Base-by-base conservation (phyloP, 2,329 filamentous ascomycete genomes). In the Huntiella savannae region DNA sequence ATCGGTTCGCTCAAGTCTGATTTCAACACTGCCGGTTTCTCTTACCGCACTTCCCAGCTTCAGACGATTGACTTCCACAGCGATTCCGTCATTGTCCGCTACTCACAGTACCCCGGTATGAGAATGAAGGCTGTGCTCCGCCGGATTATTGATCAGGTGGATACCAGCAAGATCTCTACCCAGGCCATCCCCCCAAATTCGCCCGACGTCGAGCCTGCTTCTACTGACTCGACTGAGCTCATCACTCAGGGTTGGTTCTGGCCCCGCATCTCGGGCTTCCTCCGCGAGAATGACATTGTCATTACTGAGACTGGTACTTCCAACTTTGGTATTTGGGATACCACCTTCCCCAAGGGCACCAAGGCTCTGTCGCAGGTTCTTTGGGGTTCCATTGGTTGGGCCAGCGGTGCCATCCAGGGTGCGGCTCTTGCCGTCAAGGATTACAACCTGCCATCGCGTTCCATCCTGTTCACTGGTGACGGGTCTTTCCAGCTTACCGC, bases 261-360 rank as follows among this genome's bases (percentile, higher is more conserved):
- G 83, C 80, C 81, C 0, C 73, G 71, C 35, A 65, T 91, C 12
- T 78, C 81, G 34, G 68, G 77, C 51, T 92, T 81, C 67, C 63
- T 93, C 7, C 68, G 71, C 46, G 66, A 77, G 46, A 69, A 77
- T 40, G 86, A 94, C 55, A 74, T 92, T 48, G 67, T 94, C 46
- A 72, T 93, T 43, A 88, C 85, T 0, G 86, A 92, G 60, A 93
- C 85, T 2, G 86, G 85, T 35, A 94, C 86, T 0, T 69, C 84
- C 49, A 88, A 86, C 63, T 88, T 92, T 59, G 86, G 86, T 47
- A 82, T 91, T 55, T 85, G 82, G 75, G 82, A 87, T 49, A 87
- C 84, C 4, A 73, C 73, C 37, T 91, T 93, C 63, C 85, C 85
- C 0, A 59, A 66, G 2, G 70, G 72, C n/a, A 81, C 87, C n/a